Evolutionary conservation across 2,329 filamentous ascomycete species (phyloP).

Genomic region (Cercospora sp.): DNA sequence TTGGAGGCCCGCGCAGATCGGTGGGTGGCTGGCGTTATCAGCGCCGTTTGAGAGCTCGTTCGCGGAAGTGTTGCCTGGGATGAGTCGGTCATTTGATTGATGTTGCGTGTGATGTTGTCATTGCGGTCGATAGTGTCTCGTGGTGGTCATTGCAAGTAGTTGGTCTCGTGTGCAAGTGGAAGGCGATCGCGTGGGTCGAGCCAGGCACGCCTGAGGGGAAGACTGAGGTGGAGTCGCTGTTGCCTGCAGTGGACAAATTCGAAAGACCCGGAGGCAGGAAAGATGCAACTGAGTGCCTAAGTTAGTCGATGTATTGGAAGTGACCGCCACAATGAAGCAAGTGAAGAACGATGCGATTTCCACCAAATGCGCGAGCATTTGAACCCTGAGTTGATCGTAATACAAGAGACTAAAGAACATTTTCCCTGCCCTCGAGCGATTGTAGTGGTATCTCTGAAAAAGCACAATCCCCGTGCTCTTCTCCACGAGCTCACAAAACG

Average conservation of each 20-base stretch:
- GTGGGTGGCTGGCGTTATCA: conserved; percentile 1
- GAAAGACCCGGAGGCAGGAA: not conserved
- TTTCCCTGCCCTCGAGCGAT: conserved; percentile 10
- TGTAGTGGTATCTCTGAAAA: conserved; percentile 23
- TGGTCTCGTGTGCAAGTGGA: not conserved
- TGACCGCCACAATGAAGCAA: not conserved
- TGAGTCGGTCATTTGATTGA: conserved; percentile 8
- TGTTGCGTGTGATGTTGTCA: not conserved
- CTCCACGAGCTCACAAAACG: not conserved
- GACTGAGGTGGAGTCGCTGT: not conserved
- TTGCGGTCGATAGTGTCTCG: not conserved
- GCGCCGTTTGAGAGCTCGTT: conserved; percentile 4
- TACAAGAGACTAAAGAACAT: conserved; percentile 19
- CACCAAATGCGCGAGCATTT: not conserved
- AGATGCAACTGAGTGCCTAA: not conserved
- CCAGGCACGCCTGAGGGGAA: not conserved
- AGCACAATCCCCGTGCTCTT: conserved; percentile 10
- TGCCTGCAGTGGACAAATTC: not conserved
- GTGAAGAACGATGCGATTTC: not conserved
- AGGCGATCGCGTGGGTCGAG: not conserved
- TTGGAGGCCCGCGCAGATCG: not conserved
- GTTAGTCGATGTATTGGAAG: not conserved
- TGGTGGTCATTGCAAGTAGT: not conserved
- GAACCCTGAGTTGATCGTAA: conserved; percentile 3
- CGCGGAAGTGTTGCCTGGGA: not conserved